Percentiles rank a stretch among this genome's conserved stretches.
Conservation (phyloP, 768 basidiomycete species). For the Trametes villosa region DNA sequence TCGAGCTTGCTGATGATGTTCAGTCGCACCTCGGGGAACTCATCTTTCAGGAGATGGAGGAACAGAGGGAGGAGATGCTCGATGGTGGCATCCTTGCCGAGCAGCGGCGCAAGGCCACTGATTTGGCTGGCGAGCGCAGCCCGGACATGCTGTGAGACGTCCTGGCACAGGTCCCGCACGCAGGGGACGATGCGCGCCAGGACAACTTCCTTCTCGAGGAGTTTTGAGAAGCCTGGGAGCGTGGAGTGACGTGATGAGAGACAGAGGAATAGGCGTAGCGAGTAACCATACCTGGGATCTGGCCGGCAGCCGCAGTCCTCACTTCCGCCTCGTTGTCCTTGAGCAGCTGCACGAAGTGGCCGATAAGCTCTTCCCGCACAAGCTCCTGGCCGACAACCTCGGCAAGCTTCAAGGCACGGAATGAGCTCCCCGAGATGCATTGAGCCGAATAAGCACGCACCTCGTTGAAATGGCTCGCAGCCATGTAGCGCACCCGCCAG, state of each 20-base stretch:
- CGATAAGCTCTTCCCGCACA: conserved; percentile 91
- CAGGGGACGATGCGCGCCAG: conserved; percentile 92
- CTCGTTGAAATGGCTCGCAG: conserved; percentile 96
- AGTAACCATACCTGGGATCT: conserved; percentile 81
- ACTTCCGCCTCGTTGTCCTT: conserved; percentile 99
- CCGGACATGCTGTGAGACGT: conserved; percentile 95
- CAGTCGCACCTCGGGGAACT: conserved; percentile 96
- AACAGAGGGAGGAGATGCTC: conserved; percentile 97
- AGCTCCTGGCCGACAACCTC: conserved; percentile 89
- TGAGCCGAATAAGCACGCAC: conserved; percentile 43
- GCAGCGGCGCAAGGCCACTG: conserved; percentile 91
- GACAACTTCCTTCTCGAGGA: conserved; percentile 92
- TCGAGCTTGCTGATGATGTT: conserved; percentile 99
- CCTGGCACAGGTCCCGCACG: conserved; percentile 91
- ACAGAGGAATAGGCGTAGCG: conserved; percentile 1
- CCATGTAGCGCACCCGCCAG: conserved; percentile 99
- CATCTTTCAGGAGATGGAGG: conserved; percentile 95
- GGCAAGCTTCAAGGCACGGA: conserved; percentile 62
- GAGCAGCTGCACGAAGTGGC: conserved; percentile 89
- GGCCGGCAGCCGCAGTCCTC: conserved; percentile 92
- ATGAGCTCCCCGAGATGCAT: neutral
- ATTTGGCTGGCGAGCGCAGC: conserved; percentile 96
- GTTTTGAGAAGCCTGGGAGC: conserved; percentile 86
- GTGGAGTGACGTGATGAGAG: conserved; percentile 18
- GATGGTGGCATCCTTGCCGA: conserved; percentile 92